A percentile compares a stretch with the other conserved stretches of the same genome.
phyloP scores from a whole-genome alignment of 331 rosid genomes.

The Acacia concinna region DNA sequence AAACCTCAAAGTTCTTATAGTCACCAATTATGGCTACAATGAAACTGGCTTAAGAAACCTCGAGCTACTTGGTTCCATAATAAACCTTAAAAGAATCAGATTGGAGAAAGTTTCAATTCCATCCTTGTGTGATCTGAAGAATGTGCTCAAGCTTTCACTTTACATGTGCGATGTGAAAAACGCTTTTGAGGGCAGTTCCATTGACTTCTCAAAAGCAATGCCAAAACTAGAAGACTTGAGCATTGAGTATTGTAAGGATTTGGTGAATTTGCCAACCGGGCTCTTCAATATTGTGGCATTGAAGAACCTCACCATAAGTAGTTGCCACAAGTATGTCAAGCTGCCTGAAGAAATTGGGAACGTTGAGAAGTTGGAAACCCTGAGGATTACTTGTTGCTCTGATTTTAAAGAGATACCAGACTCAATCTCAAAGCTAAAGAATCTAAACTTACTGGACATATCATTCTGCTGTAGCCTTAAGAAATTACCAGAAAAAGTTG shows the following conservation, averaged over 20 bases:
- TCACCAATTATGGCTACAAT: not conserved
- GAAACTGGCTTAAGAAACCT: not conserved
- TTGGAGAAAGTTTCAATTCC: not conserved
- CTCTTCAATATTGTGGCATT: conserved; percentile 23
- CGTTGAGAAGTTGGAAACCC: conserved; percentile 30
- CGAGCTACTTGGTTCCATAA: not conserved
- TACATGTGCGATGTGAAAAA: conserved; percentile 37
- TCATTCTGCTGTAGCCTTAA: conserved; percentile 38
- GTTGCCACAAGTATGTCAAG: conserved; percentile 26
- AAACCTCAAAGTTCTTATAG: not conserved
- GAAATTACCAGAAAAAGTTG: conserved; percentile 46
- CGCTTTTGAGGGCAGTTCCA: conserved; percentile 7
- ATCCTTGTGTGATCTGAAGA: not conserved
- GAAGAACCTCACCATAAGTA: conserved; percentile 42
- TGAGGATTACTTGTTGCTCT: conserved; percentile 47
- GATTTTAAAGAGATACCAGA: conserved; percentile 33
- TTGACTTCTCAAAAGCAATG: conserved; percentile 25
- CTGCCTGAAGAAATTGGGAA: conserved; percentile 43
- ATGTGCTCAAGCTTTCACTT: conserved; percentile 36
- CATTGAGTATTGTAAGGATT: conserved; percentile 41
- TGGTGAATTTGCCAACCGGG: conserved; percentile 38
- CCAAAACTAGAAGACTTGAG: conserved; percentile 40
- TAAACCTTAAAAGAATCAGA: not conserved
- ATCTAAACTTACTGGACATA: conserved; percentile 37
- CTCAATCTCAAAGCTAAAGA: conserved; percentile 31